phyloP scores from a whole-genome alignment of 139 green algal genomes.

The Klebsormidium nitens region DNA sequence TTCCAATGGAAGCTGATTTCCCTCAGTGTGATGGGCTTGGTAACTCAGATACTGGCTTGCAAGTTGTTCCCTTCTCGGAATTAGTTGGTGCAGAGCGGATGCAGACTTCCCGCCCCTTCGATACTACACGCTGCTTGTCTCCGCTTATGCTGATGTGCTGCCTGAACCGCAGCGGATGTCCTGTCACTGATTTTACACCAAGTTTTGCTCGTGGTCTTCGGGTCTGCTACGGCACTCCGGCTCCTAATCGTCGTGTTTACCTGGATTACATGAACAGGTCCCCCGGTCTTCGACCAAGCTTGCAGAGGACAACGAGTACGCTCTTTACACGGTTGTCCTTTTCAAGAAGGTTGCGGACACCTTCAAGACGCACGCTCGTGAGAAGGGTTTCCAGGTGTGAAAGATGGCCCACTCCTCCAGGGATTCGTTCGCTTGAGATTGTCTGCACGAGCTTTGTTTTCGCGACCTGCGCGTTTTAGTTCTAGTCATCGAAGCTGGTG shows the following conservation, averaged over 20 bases:
- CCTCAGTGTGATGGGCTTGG: no score
- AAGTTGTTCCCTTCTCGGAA: no score
- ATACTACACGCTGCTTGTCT: slow-evolving; percentile 1
- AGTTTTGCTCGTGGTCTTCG: slow-evolving; percentile 1
- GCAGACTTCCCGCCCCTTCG: not conserved
- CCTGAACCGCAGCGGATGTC: not conserved
- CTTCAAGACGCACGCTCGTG: slow-evolving; percentile 81
- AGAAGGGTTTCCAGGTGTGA: slow-evolving; percentile 84
- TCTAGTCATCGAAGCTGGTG: no score
- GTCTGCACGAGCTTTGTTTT: no score
- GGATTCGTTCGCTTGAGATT: no score
- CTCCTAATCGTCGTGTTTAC: no score
- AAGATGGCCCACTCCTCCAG: no score
- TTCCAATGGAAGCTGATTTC: no score
- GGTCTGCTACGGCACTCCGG: no score
- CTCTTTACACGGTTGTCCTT: slow-evolving; percentile 75
- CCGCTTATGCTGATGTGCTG: not conserved
- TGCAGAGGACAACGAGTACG: slow-evolving; percentile 85
- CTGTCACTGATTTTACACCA: not conserved
- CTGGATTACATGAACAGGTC: slow-evolving; percentile 27
- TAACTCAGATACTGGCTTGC: no score
- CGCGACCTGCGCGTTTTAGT: no score
- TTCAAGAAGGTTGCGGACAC: slow-evolving; percentile 84
- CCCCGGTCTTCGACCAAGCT: slow-evolving; percentile 54
- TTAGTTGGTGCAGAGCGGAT: not conserved